A percentile compares a stretch with the other conserved stretches of the same genome.
phyloP scores from a whole-genome alignment of 1,284 basidiomycete genomes.

The Leccinum subspadiceum region DNA sequence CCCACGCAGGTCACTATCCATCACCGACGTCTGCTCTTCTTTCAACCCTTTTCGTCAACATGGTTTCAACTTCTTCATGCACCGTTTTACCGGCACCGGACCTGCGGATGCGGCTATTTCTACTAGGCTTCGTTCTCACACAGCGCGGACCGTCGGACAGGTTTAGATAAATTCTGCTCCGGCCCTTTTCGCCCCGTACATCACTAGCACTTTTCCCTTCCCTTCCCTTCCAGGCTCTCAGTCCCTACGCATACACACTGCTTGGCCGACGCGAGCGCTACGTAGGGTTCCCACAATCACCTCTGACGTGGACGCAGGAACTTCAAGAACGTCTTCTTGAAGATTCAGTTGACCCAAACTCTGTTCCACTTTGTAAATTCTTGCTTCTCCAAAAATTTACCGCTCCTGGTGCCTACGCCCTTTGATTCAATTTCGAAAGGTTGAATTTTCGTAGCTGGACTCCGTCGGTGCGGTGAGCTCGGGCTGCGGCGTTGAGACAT shows the following conservation, averaged over 20 bases:
- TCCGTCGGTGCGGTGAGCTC: too few species aligned
- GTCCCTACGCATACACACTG: not conserved
- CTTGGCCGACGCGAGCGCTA: not conserved
- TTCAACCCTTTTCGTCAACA: constrained; percentile 83
- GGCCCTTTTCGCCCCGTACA: too few species aligned
- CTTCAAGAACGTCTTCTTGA: not conserved
- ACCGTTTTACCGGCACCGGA: constrained; percentile 79
- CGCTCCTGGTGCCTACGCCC: not conserved
- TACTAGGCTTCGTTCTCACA: too few species aligned
- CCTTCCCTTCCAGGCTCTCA: not conserved
- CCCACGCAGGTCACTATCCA: constrained; percentile 80
- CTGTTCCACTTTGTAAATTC: not conserved
- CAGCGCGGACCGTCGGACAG: too few species aligned
- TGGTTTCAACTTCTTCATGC: constrained; percentile 84
- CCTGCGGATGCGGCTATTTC: too few species aligned
- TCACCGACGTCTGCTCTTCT: constrained; percentile 75
- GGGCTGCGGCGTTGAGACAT: too few species aligned
- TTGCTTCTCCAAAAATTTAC: not conserved
- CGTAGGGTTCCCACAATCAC: not conserved
- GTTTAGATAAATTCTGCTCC: not conserved
- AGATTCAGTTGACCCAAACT: not conserved
- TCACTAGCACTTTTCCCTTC: not conserved
- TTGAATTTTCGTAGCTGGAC: too few species aligned
- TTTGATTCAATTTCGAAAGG: too few species aligned
- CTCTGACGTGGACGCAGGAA: not conserved